Conservation (phyloP, 768 basidiomycete genomes). For the Termitomyces sp. region DNA sequence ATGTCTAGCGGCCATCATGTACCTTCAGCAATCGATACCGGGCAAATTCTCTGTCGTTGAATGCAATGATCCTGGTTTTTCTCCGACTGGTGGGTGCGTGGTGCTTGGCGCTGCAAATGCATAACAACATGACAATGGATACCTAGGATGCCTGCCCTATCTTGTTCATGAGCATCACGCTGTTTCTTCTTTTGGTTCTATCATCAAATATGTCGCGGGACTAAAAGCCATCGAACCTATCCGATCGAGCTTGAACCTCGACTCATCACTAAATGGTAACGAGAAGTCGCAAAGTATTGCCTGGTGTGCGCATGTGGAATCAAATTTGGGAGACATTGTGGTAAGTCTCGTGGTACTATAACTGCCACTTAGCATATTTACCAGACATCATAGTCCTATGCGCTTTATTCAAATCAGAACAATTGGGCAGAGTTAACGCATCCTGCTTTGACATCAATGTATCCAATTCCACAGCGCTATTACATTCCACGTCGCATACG, state of each 20-base stretch:
- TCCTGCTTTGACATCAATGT: conserved; percentile 47
- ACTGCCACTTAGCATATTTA: neutral
- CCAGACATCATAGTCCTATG: conserved; percentile 42
- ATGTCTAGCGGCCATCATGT: conserved; percentile 60
- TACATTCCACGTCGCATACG: conserved; percentile 66
- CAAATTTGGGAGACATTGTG: conserved; percentile 62
- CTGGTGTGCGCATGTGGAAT: conserved; percentile 61
- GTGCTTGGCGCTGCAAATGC: conserved; percentile 1
- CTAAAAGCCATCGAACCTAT: conserved; percentile 29
- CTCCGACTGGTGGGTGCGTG: conserved; percentile 60
- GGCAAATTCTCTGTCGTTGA: conserved; percentile 59
- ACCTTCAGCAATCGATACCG: conserved; percentile 63
- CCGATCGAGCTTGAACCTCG: conserved; percentile 33
- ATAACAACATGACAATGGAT: neutral
- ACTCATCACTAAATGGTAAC: conserved; percentile 34
- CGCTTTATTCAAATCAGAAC: conserved; percentile 51
- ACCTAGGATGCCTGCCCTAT: conserved; percentile 68
- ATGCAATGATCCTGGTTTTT: conserved; percentile 63
- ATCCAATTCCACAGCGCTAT: conserved; percentile 66
- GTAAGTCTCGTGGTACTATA: conserved; percentile 35
- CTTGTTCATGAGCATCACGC: conserved; percentile 50
- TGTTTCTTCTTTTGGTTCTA: conserved; percentile 50
- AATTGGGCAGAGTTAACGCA: conserved; percentile 61
- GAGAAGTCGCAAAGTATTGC: conserved; percentile 54
- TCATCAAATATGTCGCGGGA: conserved; percentile 59